These are phyloP conservation scores for Coemansia sp. DNA, from an alignment of 192 early-diverging fungal species.

Conservation along the genomic window DNA sequence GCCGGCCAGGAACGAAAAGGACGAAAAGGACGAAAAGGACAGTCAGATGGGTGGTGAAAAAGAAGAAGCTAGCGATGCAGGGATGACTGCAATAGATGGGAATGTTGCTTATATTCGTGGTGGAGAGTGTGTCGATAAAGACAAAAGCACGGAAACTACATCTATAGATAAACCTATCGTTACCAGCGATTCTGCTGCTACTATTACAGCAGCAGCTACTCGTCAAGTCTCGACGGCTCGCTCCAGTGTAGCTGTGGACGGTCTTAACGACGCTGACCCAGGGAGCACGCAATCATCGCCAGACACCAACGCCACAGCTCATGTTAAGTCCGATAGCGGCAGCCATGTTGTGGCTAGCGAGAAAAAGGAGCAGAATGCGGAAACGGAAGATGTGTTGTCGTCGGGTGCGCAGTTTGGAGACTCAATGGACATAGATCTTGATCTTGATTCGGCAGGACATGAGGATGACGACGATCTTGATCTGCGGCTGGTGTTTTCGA, in stretches of 20 bases:
- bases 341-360: not conserved
- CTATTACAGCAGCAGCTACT: not conserved
- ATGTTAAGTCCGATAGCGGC: not conserved
- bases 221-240: not conserved
- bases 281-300: not conserved
- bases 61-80: not conserved
- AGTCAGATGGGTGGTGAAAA: not conserved
- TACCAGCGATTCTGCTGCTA: not conserved
- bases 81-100: not conserved
- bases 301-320: not conserved
- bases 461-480: constrained; percentile 27
- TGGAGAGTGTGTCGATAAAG: not conserved
- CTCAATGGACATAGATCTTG: constrained; percentile 22
- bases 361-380: not conserved
- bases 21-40: not conserved
- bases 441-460: constrained; percentile 8
- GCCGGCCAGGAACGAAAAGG: not conserved
- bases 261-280: not conserved
- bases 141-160: not conserved
- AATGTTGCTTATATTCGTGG: not conserved
- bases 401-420: not conserved
- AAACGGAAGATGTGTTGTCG: not conserved
- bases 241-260: not conserved
- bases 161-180: not conserved
- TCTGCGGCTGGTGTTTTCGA: constrained; percentile 39